A percentile compares a stretch with the other conserved stretches of the same genome.
phyloP scores from a whole-genome alignment of 805 yeast genomes.

The Metschnikowia proteae region DNA sequence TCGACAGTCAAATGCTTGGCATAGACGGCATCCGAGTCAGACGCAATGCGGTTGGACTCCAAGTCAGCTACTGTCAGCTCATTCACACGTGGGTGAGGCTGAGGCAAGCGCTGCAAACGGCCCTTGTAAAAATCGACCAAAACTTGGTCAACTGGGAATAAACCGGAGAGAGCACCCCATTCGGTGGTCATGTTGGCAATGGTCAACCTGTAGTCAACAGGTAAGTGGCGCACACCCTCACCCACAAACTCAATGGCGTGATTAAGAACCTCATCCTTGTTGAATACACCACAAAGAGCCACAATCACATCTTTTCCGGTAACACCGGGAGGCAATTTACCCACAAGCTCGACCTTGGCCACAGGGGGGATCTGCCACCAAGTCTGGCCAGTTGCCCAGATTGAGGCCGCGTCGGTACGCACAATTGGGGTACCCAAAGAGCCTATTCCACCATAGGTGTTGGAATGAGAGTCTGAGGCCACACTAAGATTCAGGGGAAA shows the following conservation, averaged over 20 bases:
- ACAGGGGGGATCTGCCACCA: constrained; percentile 99
- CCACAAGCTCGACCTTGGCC: constrained; percentile 84
- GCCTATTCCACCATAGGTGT: constrained; percentile 97
- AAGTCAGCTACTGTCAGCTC: constrained; percentile 52
- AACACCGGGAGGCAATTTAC: constrained; percentile 78
- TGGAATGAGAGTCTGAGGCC: constrained; percentile 96
- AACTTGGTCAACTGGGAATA: constrained; percentile 90
- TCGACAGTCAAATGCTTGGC: constrained; percentile 87
- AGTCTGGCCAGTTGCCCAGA: constrained; percentile 99
- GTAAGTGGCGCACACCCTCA: constrained; percentile 62
- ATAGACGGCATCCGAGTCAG: constrained; percentile 79
- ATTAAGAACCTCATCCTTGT: constrained; percentile 86
- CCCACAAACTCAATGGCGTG: constrained; percentile 95
- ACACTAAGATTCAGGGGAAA: constrained; percentile 91
- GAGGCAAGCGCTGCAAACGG: constrained; percentile 55
- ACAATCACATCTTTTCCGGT: constrained; percentile 97
- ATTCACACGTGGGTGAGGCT: constrained; percentile 83
- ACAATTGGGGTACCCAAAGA: constrained; percentile 96
- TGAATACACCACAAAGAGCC: constrained; percentile 89
- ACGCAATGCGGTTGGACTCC: constrained; percentile 37
- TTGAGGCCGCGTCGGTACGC: constrained; percentile 97
- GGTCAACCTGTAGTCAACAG: constrained; percentile 52
- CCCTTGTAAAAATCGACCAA: constrained; percentile 73
- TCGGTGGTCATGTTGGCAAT: constrained; percentile 23
- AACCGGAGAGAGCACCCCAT: constrained; percentile 75